These are phyloP conservation scores for Tieghemostelium lacteum DNA, from an alignment of 78 protist species.

Conservation along the genomic window DNA sequence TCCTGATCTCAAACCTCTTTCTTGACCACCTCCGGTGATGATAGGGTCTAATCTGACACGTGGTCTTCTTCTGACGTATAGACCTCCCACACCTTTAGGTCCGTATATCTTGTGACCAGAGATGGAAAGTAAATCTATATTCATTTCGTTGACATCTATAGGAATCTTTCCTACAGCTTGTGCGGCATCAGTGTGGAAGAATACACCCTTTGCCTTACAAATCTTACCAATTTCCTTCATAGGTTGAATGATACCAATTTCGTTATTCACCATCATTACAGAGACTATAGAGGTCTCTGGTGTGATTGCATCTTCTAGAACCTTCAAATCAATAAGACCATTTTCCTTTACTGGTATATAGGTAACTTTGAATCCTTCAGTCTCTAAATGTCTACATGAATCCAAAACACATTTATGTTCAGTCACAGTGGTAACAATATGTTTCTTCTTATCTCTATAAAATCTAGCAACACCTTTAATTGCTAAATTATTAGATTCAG, in stretches of 20 bases:
- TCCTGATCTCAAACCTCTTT: constrained; percentile 96
- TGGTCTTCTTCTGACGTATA: constrained; percentile 96
- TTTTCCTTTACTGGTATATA: constrained; percentile 89
- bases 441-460: constrained; percentile 92
- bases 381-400: constrained; percentile 94
- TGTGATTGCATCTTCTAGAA: constrained; percentile 85
- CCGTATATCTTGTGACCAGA: constrained; percentile 98
- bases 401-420: constrained; percentile 99
- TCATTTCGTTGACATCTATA: constrained; percentile 93
- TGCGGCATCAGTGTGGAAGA: constrained; percentile 98
- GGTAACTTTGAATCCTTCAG: constrained; percentile 93
- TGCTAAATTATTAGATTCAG: constrained; percentile 98
- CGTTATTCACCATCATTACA: constrained; percentile 99
- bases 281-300: constrained; percentile 96
- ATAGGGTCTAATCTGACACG: constrained; percentile 94
- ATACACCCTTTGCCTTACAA: constrained; percentile 85
- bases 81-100: constrained; percentile 98
- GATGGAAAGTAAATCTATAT: constrained; percentile 94
- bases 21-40: constrained; percentile 98
- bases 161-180: constrained; percentile 99
- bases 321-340: constrained; percentile 91
- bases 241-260: constrained; percentile 98
- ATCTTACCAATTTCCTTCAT: constrained; percentile 94
- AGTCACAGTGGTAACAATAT: constrained; percentile 94
- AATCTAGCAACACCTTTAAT: constrained; percentile 97